phyloP scores from a whole-genome alignment of 768 basidiomycete species.

The Tulasnella sp. region DNA sequence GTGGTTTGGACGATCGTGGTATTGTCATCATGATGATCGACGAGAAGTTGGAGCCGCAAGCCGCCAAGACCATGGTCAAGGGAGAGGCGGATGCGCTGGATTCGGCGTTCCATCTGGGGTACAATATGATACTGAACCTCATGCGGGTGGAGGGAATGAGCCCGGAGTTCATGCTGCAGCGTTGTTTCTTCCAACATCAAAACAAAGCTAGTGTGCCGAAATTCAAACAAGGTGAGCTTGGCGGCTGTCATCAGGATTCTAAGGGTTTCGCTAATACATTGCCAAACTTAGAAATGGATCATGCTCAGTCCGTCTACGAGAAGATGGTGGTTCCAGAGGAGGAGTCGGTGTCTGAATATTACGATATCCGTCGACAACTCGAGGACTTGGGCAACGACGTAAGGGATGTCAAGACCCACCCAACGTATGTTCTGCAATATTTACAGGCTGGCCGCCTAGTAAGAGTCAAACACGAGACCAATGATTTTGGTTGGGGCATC shows the following conservation, averaged over 20 bases:
- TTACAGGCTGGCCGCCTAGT: constrained; percentile 91
- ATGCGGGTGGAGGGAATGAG: constrained; percentile 99
- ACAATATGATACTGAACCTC: constrained; percentile 98
- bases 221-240: constrained; percentile 74
- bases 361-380: constrained; percentile 89
- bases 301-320: constrained; percentile 68
- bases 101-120: constrained; percentile 97
- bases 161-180: constrained; percentile 96
- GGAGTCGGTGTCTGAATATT: constrained; percentile 82
- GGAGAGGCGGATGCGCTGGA: constrained; percentile 96
- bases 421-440: constrained; percentile 93
- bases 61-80: constrained; percentile 96
- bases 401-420: constrained; percentile 90
- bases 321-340: constrained; percentile 82
- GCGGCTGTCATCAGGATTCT: background rate
- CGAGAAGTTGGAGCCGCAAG: constrained; percentile 90
- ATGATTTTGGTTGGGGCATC: constrained; percentile 97
- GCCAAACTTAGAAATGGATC: constrained; percentile 62
- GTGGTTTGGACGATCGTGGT: constrained; percentile 97
- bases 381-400: constrained; percentile 89
- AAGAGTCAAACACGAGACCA: constrained; percentile 79
- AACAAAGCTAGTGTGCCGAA: constrained; percentile 87
- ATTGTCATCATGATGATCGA: constrained; percentile 99
- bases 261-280: background rate
- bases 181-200: constrained; percentile 99